These are phyloP conservation scores for Prunella vulgaris DNA, from an alignment of 257 asterid species.

Conservation along the genomic window DNA sequence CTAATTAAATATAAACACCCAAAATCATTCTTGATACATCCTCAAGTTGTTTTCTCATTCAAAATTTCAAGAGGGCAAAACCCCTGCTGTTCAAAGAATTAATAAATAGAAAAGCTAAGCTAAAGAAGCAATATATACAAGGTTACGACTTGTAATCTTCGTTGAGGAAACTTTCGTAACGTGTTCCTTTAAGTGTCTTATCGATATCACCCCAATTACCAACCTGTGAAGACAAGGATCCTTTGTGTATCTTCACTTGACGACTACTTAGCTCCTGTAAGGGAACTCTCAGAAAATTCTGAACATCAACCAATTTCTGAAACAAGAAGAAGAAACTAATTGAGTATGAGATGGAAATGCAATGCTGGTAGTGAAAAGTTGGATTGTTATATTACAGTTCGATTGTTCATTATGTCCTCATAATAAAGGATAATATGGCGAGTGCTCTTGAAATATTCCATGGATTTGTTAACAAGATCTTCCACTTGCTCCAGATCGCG, in stretches of 20 bases:
- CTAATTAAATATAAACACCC: neutral
- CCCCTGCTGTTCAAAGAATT: constrained; percentile 43
- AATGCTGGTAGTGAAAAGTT: neutral
- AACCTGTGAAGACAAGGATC: constrained; percentile 67
- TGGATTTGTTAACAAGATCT: constrained; percentile 50
- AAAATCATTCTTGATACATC: constrained; percentile 1
- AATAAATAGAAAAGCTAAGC: constrained; percentile 45
- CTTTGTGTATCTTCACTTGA: constrained; percentile 89
- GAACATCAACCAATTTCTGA: constrained; percentile 76
- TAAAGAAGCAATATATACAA: constrained; percentile 32
- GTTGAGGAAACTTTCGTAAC: constrained; percentile 49
- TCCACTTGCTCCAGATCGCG: constrained; percentile 69
- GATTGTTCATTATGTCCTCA: constrained; percentile 74
- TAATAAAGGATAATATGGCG: constrained; percentile 77
- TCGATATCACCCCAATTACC: constrained; percentile 79
- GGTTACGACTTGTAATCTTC: constrained; percentile 58
- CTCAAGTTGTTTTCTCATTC: constrained; percentile 18
- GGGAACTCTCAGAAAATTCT: constrained; percentile 77
- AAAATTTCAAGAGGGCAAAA: constrained; percentile 45
- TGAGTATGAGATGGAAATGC: neutral
- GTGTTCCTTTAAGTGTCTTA: constrained; percentile 69
- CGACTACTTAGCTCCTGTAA: constrained; percentile 55
- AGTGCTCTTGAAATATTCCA: constrained; percentile 73
- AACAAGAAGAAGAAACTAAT: neutral
- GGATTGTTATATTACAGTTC: constrained; percentile 47